Conservation (phyloP, 2,329 filamentous ascomycete genomes). For the Grosmannia serpens region DNA sequence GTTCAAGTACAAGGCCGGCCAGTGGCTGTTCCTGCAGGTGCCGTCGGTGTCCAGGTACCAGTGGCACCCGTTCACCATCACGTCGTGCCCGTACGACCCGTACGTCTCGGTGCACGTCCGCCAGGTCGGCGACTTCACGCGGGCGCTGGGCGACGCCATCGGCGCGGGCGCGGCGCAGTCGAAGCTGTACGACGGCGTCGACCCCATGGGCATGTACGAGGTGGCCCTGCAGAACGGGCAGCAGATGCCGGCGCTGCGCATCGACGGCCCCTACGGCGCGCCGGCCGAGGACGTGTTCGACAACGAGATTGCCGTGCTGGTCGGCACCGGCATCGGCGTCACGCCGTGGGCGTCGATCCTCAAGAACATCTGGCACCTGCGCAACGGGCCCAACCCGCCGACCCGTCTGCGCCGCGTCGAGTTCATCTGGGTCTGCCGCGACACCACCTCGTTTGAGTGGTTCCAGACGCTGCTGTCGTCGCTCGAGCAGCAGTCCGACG, state of each 20-base stretch:
- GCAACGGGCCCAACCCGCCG: conserved; percentile 79
- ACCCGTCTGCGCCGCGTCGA: conserved; percentile 85
- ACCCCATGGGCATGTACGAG: conserved; percentile 95
- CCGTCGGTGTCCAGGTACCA: conserved; percentile 80
- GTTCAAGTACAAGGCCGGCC: conserved; percentile 95
- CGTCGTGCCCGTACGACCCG: conserved; percentile 89
- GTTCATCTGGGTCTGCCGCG: conserved; percentile 98
- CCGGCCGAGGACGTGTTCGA: conserved; percentile 96
- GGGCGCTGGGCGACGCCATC: conserved; percentile 86
- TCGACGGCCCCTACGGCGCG: conserved; percentile 93
- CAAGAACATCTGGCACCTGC: conserved; percentile 97
- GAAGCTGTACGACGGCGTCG: conserved; percentile 81
- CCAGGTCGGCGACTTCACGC: conserved; percentile 94
- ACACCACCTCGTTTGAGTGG: conserved; percentile 95
- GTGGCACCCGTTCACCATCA: conserved; percentile 99
- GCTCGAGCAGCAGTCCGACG: conserved; percentile 73
- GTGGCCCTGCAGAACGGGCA: conserved; percentile 89
- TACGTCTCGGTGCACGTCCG: conserved; percentile 92
- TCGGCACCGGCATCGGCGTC: conserved; percentile 78
- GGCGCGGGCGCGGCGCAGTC: conserved; percentile 80
- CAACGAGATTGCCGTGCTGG: conserved; percentile 77
- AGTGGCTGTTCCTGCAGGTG: conserved; percentile 95
- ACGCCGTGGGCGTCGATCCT: conserved; percentile 79
- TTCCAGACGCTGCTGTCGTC: conserved; percentile 90
- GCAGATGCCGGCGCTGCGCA: conserved; percentile 77